Conservation (phyloP, 257 asterid genomes). For the Hygrophila difformis region DNA sequence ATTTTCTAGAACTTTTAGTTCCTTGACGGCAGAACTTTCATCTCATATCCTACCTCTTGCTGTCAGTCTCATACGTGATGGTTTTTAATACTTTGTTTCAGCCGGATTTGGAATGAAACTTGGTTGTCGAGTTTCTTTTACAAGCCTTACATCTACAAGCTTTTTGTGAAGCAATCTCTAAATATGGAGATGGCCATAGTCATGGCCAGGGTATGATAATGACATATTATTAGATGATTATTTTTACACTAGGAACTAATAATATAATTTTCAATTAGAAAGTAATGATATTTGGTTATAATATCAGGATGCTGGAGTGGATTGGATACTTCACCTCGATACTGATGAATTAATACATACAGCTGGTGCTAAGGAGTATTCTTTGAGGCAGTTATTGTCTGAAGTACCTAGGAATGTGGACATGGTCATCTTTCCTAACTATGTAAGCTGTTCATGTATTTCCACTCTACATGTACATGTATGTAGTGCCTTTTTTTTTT, state of each 20-base stretch:
- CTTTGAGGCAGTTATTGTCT: not conserved
- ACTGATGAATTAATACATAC: not conserved
- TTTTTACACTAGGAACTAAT: conserved; percentile 5
- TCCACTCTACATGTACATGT: too few relatives aligned
- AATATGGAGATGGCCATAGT: conserved; percentile 97
- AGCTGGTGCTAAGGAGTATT: not conserved
- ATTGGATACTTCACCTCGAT: not conserved
- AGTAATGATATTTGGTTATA: not conserved
- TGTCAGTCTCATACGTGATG: conserved; percentile 12
- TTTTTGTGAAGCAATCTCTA: conserved; percentile 90
- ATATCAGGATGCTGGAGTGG: not conserved
- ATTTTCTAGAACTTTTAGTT: conserved; percentile 9
- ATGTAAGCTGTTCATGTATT: not conserved
- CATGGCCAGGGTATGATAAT: conserved; percentile 81
- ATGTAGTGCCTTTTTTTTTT: too few relatives aligned
- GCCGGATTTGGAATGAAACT: conserved; percentile 97
- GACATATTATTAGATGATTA: too few relatives aligned
- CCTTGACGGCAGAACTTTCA: conserved; percentile 5
- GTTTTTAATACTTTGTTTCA: conserved; percentile 30
- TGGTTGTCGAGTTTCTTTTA: conserved; percentile 92
- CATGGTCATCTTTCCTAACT: not conserved
- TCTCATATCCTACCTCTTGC: not conserved
- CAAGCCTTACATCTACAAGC: conserved; percentile 96
- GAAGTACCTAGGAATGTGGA: not conserved
- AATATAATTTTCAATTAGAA: not conserved